Evolutionary conservation across 139 green algal species (phyloP).

Genomic region (Tetraselmis striata): DNA sequence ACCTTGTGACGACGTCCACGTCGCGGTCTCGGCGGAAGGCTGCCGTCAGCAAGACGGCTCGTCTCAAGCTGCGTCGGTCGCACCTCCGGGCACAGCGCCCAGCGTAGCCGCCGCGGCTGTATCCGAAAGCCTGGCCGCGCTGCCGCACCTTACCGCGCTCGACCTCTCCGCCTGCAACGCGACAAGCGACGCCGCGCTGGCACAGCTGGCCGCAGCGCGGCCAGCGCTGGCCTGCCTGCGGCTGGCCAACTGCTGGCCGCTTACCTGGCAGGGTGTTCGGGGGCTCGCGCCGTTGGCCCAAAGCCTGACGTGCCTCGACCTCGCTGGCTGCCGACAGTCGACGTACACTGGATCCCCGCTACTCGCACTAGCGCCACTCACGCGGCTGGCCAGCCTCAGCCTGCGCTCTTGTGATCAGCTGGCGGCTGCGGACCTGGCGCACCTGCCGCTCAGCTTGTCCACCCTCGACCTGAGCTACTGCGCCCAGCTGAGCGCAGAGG

Average conservation of each 20-base stretch:
- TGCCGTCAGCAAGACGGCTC: no score
- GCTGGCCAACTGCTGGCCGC: not conserved
- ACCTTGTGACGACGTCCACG: not conserved
- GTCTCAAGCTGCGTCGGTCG: no score
- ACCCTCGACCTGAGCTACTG: not conserved
- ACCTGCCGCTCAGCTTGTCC: not conserved
- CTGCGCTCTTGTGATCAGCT: not conserved
- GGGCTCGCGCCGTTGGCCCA: not conserved
- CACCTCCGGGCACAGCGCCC: not conserved
- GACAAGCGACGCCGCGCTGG: not conserved
- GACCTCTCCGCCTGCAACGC: not conserved
- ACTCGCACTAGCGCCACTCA: not conserved
- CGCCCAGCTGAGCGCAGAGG: not conserved
- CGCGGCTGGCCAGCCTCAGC: not conserved
- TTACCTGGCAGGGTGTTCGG: not conserved
- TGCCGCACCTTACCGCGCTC: not conserved
- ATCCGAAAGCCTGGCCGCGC: not conserved
- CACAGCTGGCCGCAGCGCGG: not conserved
- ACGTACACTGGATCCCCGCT: no score
- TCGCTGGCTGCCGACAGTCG: not conserved
- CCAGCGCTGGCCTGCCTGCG: not conserved
- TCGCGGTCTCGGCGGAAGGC: no score
- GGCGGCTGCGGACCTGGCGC: not conserved
- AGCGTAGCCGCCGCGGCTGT: not conserved
- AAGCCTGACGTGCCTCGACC: not conserved